A percentile compares a stretch with the other conserved stretches of the same genome.
phyloP scores from a whole-genome alignment of 2,329 filamentous ascomycete genomes.

The Stachybotrys elegans region DNA sequence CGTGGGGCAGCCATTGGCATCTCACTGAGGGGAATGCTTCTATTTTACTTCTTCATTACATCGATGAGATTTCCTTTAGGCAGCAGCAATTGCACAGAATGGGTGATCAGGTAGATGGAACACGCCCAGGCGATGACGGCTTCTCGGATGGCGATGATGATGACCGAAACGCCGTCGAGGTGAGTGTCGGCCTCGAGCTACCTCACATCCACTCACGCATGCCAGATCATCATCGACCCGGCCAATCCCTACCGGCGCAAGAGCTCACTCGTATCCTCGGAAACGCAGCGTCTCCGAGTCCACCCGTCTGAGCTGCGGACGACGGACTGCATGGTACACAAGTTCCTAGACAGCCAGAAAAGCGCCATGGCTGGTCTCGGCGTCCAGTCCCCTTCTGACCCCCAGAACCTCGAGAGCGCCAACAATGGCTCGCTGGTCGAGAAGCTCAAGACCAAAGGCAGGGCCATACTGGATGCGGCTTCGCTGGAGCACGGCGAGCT shows the following conservation, averaged over 20 bases:
- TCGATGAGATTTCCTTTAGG: no score
- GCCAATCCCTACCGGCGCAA: conserved; percentile 59
- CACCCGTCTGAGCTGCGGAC: no score
- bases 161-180: conserved; percentile 42
- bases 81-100: no score
- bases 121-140: conserved; percentile 29
- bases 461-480: conserved; percentile 30
- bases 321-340: conserved; percentile 58
- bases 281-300: conserved; percentile 31
- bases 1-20: no score
- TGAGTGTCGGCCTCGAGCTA: conserved; percentile 18
- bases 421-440: conserved; percentile 15
- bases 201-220: not conserved
- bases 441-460: conserved; percentile 15
- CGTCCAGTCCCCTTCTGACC: conserved; percentile 16
- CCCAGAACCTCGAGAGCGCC: conserved; percentile 9
- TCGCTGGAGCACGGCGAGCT: conserved; percentile 35
- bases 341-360: conserved; percentile 56
- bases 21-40: no score
- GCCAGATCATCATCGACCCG: conserved; percentile 57
- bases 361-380: conserved; percentile 22
- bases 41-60: no score
- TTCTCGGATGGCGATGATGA: conserved; percentile 45
- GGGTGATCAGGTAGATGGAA: no score
- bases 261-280: conserved; percentile 55